Percentiles rank a stretch among this genome's conserved stretches.
phyloP scores from a whole-genome alignment of 2,329 filamentous ascomycete species.

The Aspergillus spinulosporus region DNA sequence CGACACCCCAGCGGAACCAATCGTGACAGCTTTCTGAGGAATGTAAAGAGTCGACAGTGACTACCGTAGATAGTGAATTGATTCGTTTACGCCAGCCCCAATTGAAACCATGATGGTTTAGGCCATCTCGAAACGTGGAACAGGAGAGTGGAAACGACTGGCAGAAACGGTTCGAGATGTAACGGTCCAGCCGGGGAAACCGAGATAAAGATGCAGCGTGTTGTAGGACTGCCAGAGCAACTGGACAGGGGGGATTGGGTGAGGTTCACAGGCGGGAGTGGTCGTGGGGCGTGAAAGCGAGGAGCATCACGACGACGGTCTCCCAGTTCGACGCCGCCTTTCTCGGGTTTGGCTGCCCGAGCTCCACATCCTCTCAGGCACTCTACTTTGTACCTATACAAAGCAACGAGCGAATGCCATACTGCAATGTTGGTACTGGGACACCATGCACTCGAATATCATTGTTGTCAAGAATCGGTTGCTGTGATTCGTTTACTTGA shows the following conservation, averaged over 20 bases:
- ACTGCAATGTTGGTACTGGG: too few relatives aligned
- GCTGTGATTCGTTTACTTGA: too few relatives aligned
- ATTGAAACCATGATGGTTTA: constrained; percentile 31
- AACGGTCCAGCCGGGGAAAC: constrained; percentile 3
- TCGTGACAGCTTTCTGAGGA: background rate
- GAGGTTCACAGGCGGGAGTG: constrained; percentile 8
- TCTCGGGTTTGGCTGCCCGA: constrained; percentile 10
- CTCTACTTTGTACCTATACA: background rate
- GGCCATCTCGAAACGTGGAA: constrained; percentile 30
- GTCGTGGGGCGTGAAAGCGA: constrained; percentile 11
- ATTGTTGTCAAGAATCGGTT: too few relatives aligned
- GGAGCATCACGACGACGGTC: constrained; percentile 10
- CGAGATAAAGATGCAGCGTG: constrained; percentile 3
- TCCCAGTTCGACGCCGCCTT: constrained; percentile 7
- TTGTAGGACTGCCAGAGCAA: background rate
- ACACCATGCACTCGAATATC: too few relatives aligned
- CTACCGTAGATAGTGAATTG: constrained; percentile 22
- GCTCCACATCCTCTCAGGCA: constrained; percentile 2
- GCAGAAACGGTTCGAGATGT: background rate
- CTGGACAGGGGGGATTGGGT: constrained; percentile 1
- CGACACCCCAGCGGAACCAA: background rate
- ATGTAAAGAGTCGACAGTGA: background rate
- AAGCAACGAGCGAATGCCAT: background rate
- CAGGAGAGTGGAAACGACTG: constrained; percentile 8
- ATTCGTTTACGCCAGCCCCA: constrained; percentile 27